phyloP scores from a whole-genome alignment of 768 basidiomycete genomes.

The Fibroporia radiculosa region DNA sequence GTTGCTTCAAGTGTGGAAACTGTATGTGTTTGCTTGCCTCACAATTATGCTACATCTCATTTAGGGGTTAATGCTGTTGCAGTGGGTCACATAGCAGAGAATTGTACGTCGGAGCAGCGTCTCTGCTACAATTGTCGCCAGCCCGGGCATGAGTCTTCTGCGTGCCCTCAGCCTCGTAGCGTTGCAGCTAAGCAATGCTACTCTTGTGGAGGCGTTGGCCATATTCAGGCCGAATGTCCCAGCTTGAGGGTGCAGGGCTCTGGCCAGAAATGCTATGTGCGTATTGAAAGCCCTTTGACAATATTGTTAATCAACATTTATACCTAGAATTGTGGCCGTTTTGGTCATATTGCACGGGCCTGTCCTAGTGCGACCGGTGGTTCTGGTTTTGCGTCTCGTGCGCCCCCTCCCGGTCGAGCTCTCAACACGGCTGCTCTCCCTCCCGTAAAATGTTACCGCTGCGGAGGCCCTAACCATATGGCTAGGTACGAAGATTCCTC shows the following conservation, averaged over 20 bases:
- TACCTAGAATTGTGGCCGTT: slow-evolving; percentile 65
- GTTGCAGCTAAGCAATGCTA: slow-evolving; percentile 88
- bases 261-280: slow-evolving; percentile 79
- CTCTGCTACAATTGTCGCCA: slow-evolving; percentile 94
- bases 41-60: slow-evolving; percentile 11
- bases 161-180: slow-evolving; percentile 78
- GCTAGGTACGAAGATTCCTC: slow-evolving; percentile 70
- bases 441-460: slow-evolving; percentile 84
- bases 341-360: slow-evolving; percentile 74
- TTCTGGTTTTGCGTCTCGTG: slow-evolving; percentile 52
- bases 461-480: slow-evolving; percentile 85
- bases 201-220: slow-evolving; percentile 87
- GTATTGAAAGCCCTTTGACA: slow-evolving; percentile 2
- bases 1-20: slow-evolving; percentile 92
- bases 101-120: slow-evolving; percentile 80
- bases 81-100: slow-evolving; percentile 94
- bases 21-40: slow-evolving; percentile 49
- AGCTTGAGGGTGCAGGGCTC: slow-evolving; percentile 63
- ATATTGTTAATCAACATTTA: neutral
- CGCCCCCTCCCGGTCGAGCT: slow-evolving; percentile 66
- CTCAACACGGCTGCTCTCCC: slow-evolving; percentile 72
- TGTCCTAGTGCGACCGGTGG: slow-evolving; percentile 51
- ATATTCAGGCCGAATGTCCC: slow-evolving; percentile 83
- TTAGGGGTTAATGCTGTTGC: too few relatives aligned
- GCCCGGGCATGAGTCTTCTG: slow-evolving; percentile 88